Conservation (phyloP, 2,329 filamentous ascomycete species). For the Dactylellina sp. region DNA sequence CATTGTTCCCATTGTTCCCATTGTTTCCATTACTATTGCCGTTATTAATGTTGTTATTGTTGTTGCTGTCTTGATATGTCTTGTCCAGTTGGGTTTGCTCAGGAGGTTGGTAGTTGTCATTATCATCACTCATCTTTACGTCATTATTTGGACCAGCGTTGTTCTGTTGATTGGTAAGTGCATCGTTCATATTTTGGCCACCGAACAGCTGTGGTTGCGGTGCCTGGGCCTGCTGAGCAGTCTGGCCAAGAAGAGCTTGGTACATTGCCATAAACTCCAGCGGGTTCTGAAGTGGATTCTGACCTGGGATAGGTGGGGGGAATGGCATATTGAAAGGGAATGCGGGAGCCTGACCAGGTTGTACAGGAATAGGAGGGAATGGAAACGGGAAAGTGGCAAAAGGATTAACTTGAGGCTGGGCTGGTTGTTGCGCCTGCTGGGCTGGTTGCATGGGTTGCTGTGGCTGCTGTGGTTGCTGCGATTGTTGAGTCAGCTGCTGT, state of each 20-base stretch:
- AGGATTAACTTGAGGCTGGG: slow-evolving; percentile 29
- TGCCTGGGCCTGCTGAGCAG: slow-evolving; percentile 12
- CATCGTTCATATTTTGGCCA: slow-evolving; percentile 18
- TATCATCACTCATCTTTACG: slow-evolving; percentile 49
- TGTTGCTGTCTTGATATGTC: slow-evolving; percentile 33
- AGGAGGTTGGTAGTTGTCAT: slow-evolving; percentile 40
- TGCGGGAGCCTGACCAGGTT: slow-evolving; percentile 45
- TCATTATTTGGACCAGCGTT: slow-evolving; percentile 2
- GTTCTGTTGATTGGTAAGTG: slow-evolving; percentile 13
- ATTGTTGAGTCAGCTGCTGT: slow-evolving; percentile 34
- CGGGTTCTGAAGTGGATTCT: slow-evolving; percentile 43
- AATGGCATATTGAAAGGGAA: slow-evolving; percentile 55
- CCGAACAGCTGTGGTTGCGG: slow-evolving; percentile 13
- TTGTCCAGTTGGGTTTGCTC: slow-evolving; percentile 40
- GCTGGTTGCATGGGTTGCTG: slow-evolving; percentile 21
- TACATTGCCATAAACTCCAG: slow-evolving; percentile 55
- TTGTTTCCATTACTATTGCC: neutral
- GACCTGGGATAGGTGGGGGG: slow-evolving; percentile 36
- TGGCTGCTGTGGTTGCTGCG: slow-evolving; percentile 21
- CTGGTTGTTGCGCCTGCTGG: slow-evolving; percentile 13
- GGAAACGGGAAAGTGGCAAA: slow-evolving; percentile 39
- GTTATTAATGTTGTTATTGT: slow-evolving; percentile 5
- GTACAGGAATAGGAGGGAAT: slow-evolving; percentile 39
- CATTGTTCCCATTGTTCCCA: neutral
- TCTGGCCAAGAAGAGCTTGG: slow-evolving; percentile 35